Evolutionary conservation across 768 basidiomycete species (phyloP), one percentile per base, ranked within the genome.

Genomic region (Mrakia hoshinonis): DNA sequence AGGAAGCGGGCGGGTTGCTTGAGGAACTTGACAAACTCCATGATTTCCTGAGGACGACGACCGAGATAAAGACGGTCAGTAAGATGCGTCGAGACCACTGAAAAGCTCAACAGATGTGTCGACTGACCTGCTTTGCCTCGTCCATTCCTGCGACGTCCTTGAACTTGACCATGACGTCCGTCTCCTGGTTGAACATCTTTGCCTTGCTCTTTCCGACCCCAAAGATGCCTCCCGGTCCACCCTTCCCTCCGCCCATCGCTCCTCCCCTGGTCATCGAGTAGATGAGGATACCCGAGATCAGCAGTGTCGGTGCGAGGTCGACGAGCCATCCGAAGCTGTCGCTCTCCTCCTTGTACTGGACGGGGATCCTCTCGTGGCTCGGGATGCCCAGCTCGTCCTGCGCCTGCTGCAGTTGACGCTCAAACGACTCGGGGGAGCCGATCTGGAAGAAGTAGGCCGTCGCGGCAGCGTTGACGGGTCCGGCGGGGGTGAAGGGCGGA

Each of bases 141-240:
- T 99, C 96, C 95, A 98, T 98, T 47, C 96, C 96, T 18, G 96
- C 96, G 22, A 99, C 92, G 78, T 99, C 93, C 81, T 87, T 87
- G 83, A 99, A 99, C 79, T 90, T 90, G 77, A 89, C 87, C 78
- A 87, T 89, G 78, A 98, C 88, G 66, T 94, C 90, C 43, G 90
- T 92, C 75, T 99, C 95, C 82, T 95, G 74, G 67, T 98, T 97
- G 82, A 97, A 98, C 78, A 96, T 82, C 81, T 87, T 91, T 18
- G 96, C 96, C 73, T 84, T 86, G 77, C 91, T 93, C 83, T 98
- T 98, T 68, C 95, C 96, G 48, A 99, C 94, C 78, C 85, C 93
- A 82, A 99, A 98, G 62, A 98, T 94, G 48, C 95, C 93, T 31
- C 93, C 91, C 2, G 87, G 76, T 4, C 78, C 85, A 20, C 87